Base-by-base conservation (phyloP, 352 stramenopile species). In the Globisporangium perplexum region DNA sequence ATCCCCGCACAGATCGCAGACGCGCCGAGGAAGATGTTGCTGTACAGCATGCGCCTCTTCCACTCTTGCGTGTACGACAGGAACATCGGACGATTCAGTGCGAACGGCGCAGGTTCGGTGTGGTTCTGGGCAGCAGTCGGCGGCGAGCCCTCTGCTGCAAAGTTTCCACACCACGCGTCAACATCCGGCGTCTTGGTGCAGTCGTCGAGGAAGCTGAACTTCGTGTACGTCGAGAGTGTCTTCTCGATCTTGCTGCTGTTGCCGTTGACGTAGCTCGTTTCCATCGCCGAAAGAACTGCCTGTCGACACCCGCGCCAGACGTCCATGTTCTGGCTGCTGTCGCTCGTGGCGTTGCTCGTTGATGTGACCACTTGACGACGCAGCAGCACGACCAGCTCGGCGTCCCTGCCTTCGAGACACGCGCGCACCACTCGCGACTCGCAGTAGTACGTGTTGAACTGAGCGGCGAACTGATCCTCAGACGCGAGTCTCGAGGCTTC, bases 121-220 rank as follows among this genome's bases (percentile, higher is more conserved):
- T 23, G 49, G 22, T 54, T 33, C 36, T 54, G 31, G 3, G 22
- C 35, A 14, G 43, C 35, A 5, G 35, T 20, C 35, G 61, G 20
- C 4, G 8, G 23, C 7, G 23, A 28, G 10, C 14, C 12, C 0
- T 22, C 23, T 3, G 43, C 20, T 11, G 31, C 12, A 8, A 54
- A 23, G 10, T 46, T 24, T 14, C 23, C 48, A 33, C 48, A 54
- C 48, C 48, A 54, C 12, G 35, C 3, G 35, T 45, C 48, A 10
- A n/a, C 6, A 7, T 54, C 35, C 3, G 14, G 22, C 4, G 48
- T 45, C 1, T 17, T 15, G 15, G 22, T 38, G 12, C 38, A n/a
- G 35, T 54, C 47, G 14, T 53, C n/a, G n/a, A 53, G 20, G 17
- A 53, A 53, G 2, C 18, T 41, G 20, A 44, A 53, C 30, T 43